Evolutionary conservation across 2,329 filamentous ascomycete species (phyloP).

Genomic region (Dothideomycetes sp.): DNA sequence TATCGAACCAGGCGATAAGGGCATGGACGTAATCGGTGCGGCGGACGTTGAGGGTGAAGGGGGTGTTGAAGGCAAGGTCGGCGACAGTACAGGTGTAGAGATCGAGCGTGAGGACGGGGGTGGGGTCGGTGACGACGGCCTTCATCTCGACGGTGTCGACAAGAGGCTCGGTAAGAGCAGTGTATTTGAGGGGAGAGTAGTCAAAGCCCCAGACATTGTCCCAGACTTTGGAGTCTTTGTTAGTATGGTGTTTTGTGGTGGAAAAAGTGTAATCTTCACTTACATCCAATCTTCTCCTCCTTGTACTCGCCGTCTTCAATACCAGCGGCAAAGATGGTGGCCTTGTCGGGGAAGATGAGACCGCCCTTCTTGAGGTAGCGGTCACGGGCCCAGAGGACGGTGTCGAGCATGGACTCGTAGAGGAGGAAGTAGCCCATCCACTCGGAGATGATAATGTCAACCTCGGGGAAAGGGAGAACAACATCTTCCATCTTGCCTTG

Average conservation of each 20-base stretch:
- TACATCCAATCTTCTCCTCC: conserved; percentile 99
- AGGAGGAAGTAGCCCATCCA: conserved; percentile 99
- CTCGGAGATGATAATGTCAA: conserved; percentile 99
- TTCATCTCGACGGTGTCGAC: conserved; percentile 98
- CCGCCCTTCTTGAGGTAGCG: conserved; percentile 68
- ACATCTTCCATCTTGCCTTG: conserved; percentile 99
- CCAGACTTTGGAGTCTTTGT: conserved; percentile 60
- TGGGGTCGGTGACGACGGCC: conserved; percentile 88
- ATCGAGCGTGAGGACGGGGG: conserved; percentile 74
- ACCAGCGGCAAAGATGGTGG: conserved; percentile 89
- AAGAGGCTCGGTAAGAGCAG: conserved; percentile 86
- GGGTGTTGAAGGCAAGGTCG: conserved; percentile 73
- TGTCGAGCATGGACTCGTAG: conserved; percentile 98
- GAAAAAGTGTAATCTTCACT: conserved; percentile 28
- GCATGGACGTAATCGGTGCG: conserved; percentile 94
- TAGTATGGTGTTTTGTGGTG: conserved; percentile 13
- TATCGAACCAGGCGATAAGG: conserved; percentile 97
- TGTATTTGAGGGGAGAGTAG: conserved; percentile 86
- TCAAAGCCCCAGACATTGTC: conserved; percentile 98
- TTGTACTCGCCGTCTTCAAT: conserved; percentile 99
- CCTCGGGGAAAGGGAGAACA: conserved; percentile 80
- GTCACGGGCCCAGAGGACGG: conserved; percentile 91
- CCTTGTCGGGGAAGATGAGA: conserved; percentile 97
- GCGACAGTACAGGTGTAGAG: conserved; percentile 79
- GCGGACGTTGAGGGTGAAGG: conserved; percentile 65